A percentile compares a stretch with the other conserved stretches of the same genome.
These are phyloP conservation scores for Wickerhamomyces sydowiorum DNA, from an alignment of 805 yeast genomes.

Conservation along the genomic window DNA sequence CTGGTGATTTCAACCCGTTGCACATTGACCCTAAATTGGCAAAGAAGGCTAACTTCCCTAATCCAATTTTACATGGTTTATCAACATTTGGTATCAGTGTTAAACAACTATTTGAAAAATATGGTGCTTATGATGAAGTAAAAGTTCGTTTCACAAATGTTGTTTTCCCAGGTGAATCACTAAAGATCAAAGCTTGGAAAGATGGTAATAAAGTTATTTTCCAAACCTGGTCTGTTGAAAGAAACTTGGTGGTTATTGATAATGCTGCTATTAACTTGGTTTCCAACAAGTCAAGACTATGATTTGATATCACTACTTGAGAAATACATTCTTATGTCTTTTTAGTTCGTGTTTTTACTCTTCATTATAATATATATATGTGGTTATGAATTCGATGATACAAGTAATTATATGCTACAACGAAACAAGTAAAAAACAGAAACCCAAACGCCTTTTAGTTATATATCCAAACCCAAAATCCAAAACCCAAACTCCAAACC, in stretches of 20 bases:
- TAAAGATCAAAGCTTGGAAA: constrained; percentile 82
- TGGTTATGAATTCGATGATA: background rate
- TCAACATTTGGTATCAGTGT: constrained; percentile 80
- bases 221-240: constrained; percentile 77
- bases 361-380: background rate
- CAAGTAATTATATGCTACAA: background rate
- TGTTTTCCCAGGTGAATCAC: constrained; percentile 92
- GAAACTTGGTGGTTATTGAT: constrained; percentile 72
- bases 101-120: constrained; percentile 71
- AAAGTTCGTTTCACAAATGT: constrained; percentile 88
- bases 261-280: constrained; percentile 76
- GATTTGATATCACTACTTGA: constrained; percentile 1
- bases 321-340: background rate
- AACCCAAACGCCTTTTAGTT: too few relatives aligned
- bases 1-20: constrained; percentile 93
- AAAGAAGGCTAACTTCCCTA: constrained; percentile 74
- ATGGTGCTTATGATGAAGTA: constrained; percentile 75
- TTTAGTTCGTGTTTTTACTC: background rate
- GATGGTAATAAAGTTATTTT: constrained; percentile 57
- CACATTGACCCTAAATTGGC: constrained; percentile 94
- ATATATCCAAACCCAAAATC: too few relatives aligned
- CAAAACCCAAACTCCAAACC: background rate
- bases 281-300: constrained; percentile 25
- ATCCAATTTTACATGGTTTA: constrained; percentile 91
- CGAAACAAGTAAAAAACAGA: too few relatives aligned